phyloP scores from a whole-genome alignment of 768 basidiomycete genomes.

The Kwoniella botswanensis region DNA sequence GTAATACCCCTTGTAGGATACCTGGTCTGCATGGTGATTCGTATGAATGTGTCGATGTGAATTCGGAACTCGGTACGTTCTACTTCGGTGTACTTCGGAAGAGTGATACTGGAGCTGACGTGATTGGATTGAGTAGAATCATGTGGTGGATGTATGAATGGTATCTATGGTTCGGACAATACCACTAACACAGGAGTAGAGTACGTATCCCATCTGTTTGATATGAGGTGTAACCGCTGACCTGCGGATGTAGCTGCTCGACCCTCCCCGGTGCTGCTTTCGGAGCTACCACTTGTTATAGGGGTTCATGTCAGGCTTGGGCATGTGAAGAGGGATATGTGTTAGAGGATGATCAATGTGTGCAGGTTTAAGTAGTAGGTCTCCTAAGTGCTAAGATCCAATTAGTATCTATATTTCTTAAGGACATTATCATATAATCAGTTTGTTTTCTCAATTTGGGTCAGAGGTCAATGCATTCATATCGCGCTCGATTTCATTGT shows the following conservation, averaged over 20 bases:
- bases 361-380: not conserved
- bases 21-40: not conserved
- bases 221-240: too few relatives aligned
- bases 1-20: not conserved
- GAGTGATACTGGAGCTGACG: not conserved
- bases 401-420: too few relatives aligned
- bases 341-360: not conserved
- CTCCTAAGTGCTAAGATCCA: too few relatives aligned
- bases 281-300: not conserved
- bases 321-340: constrained; percentile 2
- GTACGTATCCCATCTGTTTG: not conserved
- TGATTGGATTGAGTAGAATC: not conserved
- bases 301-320: not conserved
- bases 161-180: not conserved
- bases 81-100: not conserved
- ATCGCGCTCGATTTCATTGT: too few relatives aligned
- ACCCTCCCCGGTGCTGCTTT: not conserved
- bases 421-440: too few relatives aligned
- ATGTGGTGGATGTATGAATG: not conserved
- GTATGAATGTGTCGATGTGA: not conserved
- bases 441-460: too few relatives aligned
- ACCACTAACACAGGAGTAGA: not conserved
- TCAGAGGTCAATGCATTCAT: too few relatives aligned
- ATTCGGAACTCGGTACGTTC: not conserved
- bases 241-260: not conserved